Evolutionary conservation across 2,329 filamentous ascomycete species (phyloP).

Genomic region (Cyphellophora attinorum): DNA sequence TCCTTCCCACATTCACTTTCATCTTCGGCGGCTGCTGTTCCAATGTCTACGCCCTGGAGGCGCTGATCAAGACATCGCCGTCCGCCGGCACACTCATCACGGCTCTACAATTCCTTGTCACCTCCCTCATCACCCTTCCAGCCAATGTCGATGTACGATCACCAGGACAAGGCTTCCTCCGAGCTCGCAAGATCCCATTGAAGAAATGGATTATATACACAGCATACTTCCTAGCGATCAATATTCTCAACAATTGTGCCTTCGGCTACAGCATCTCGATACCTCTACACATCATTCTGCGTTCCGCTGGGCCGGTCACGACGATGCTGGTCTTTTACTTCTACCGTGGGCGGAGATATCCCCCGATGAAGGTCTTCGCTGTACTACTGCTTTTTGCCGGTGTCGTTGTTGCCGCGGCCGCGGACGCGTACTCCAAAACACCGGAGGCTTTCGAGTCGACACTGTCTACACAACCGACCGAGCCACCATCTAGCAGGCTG

Average conservation of each 20-base stretch:
- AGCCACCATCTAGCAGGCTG: constrained; percentile 21
- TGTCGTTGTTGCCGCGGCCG: constrained; percentile 79
- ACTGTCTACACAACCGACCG: constrained; percentile 11
- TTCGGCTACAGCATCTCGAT: constrained; percentile 97
- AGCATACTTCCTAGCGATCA: constrained; percentile 82
- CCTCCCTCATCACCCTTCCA: constrained; percentile 66
- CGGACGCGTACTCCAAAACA: constrained; percentile 60
- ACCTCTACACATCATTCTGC: constrained; percentile 90
- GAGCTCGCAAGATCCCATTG: constrained; percentile 70
- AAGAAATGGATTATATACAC: constrained; percentile 83
- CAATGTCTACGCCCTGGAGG: constrained; percentile 93
- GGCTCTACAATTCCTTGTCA: constrained; percentile 81
- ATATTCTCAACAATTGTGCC: constrained; percentile 93
- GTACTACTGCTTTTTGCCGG: constrained; percentile 77
- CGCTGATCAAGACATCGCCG: constrained; percentile 83
- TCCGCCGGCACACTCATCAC: constrained; percentile 76
- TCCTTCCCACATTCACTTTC: constrained; percentile 56
- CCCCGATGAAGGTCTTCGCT: constrained; percentile 66
- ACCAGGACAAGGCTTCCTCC: constrained; percentile 32
- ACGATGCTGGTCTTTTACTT: constrained; percentile 87
- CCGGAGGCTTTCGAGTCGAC: neutral
- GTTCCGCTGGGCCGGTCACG: constrained; percentile 90
- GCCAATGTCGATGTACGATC: constrained; percentile 55
- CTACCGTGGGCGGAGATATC: constrained; percentile 71
- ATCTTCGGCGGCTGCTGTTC: constrained; percentile 96